Evolutionary conservation across 352 stramenopile species (phyloP).

Genomic region (Phytophthora niederhauseri): DNA sequence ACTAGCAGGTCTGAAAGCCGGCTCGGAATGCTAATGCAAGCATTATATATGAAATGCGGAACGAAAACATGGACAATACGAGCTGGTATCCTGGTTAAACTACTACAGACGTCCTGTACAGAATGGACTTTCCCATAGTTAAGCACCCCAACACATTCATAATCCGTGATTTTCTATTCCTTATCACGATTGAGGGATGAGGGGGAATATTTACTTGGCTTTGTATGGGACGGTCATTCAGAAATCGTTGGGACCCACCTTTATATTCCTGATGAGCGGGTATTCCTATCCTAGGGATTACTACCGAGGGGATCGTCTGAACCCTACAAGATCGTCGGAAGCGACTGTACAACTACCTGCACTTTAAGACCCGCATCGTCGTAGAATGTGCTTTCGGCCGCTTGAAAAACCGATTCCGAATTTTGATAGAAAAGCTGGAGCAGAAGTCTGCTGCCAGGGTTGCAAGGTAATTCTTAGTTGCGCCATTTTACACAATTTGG

Average conservation of each 20-base stretch:
- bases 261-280: background rate
- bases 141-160: background rate
- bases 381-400: slow-evolving; percentile 23
- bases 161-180: background rate
- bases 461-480: slow-evolving; percentile 5
- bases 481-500: slow-evolving; percentile 1
- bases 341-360: slow-evolving; percentile 5
- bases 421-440: slow-evolving; percentile 16
- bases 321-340: slow-evolving; percentile 1
- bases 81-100: background rate
- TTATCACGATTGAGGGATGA: background rate
- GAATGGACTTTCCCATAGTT: background rate
- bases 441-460: slow-evolving; percentile 5
- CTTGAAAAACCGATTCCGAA: slow-evolving; percentile 19
- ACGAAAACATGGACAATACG: background rate
- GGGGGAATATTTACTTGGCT: background rate
- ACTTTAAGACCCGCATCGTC: slow-evolving; percentile 19
- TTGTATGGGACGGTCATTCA: background rate
- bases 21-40: background rate
- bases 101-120: background rate
- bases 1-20: too few species aligned
- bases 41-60: background rate
- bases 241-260: background rate
- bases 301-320: background rate
- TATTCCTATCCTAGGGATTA: background rate